Conservation (phyloP, 352 stramenopile species). For the Pythium grandisporangium region DNA sequence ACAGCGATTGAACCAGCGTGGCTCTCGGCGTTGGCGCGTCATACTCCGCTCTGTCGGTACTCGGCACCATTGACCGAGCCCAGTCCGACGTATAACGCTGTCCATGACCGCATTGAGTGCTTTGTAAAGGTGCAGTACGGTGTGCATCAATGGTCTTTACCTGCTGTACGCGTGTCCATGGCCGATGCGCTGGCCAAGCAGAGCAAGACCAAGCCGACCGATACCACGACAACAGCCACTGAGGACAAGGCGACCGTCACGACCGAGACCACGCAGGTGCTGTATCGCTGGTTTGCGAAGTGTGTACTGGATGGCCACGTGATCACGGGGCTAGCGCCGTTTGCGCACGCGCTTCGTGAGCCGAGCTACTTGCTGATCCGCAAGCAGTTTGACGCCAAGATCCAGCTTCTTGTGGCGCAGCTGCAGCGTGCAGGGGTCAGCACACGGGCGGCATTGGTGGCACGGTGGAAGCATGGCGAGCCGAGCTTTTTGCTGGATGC, state of each 20-base stretch:
- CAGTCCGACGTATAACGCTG: conserved; percentile 43
- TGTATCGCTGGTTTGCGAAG: conserved; percentile 78
- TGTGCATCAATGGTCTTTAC: conserved; percentile 53
- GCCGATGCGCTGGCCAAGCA: conserved; percentile 4
- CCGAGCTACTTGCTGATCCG: conserved; percentile 88
- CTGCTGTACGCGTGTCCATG: conserved; percentile 45
- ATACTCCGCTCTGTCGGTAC: conserved; percentile 66
- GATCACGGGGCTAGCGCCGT: conserved; percentile 59
- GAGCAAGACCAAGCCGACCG: too few species aligned
- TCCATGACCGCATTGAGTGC: conserved; percentile 61
- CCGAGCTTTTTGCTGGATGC: conserved; percentile 41
- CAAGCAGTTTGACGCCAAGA: conserved; percentile 85
- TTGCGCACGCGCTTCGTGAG: conserved; percentile 85
- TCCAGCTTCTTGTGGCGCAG: conserved; percentile 61
- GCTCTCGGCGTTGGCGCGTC: conserved; percentile 83
- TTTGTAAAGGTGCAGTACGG: conserved; percentile 75
- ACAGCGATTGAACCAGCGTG: conserved; percentile 97
- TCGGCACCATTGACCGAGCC: conserved; percentile 49
- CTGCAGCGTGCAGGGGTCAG: conserved; percentile 40
- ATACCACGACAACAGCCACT: conserved; percentile 9
- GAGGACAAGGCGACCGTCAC: conserved; percentile 27
- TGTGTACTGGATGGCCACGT: conserved; percentile 70
- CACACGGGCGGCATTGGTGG: conserved; percentile 25
- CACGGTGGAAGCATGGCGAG: conserved; percentile 26
- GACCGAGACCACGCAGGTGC: too few species aligned